Conservation (phyloP, 2,329 filamentous ascomycete genomes). For the Alternaria hordeiaustralica region DNA sequence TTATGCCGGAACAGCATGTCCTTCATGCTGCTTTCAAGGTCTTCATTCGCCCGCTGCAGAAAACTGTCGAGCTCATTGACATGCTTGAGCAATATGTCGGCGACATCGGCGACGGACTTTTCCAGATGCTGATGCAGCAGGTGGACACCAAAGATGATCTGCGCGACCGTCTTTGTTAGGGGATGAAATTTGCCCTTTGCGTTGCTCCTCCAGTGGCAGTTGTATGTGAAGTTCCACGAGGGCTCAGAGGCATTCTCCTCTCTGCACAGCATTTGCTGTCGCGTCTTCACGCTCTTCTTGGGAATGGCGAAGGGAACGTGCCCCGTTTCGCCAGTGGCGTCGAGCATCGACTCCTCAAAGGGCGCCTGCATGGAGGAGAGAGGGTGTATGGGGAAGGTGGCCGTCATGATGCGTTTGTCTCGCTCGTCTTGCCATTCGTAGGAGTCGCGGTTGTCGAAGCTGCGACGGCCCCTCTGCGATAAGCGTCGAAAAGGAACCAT, state of each 20-base stretch:
- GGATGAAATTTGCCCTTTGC: slow-evolving; percentile 82
- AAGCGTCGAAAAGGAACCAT: slow-evolving; percentile 34
- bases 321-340: slow-evolving; percentile 61
- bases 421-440: slow-evolving; percentile 44
- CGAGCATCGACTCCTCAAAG: slow-evolving; percentile 81
- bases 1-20: slow-evolving; percentile 77
- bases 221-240: slow-evolving; percentile 73
- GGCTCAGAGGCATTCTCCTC: slow-evolving; percentile 69
- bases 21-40: slow-evolving; percentile 76
- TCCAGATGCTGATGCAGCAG: slow-evolving; percentile 83
- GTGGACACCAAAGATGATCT: slow-evolving; percentile 93
- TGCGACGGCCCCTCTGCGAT: slow-evolving; percentile 30
- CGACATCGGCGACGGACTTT: slow-evolving; percentile 86
- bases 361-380: slow-evolving; percentile 78
- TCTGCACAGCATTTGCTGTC: slow-evolving; percentile 59
- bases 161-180: slow-evolving; percentile 85
- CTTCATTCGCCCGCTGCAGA: slow-evolving; percentile 82
- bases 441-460: slow-evolving; percentile 28
- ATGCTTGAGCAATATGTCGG: slow-evolving; percentile 86
- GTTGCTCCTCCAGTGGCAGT: slow-evolving; percentile 76
- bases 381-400: slow-evolving; percentile 66
- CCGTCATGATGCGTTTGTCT: slow-evolving; percentile 43
- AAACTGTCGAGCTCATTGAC: slow-evolving; percentile 95
- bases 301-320: slow-evolving; percentile 48
- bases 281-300: slow-evolving; percentile 47